Conservation (phyloP, 1,284 basidiomycete genomes). For the Malassezia sp. region DNA sequence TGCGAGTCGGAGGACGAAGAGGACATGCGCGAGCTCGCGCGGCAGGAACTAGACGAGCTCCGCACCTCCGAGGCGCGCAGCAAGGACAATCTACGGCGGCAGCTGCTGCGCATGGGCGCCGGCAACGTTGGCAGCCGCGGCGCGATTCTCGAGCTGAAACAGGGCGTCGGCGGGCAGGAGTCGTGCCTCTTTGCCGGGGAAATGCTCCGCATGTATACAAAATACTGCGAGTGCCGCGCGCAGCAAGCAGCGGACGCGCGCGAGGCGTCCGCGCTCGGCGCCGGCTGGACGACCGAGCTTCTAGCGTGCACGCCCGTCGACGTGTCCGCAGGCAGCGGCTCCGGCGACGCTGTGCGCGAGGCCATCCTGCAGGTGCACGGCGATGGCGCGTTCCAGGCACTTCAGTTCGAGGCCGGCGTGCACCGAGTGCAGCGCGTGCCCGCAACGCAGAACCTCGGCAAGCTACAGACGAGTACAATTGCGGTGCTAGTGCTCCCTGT, state of each 20-base stretch:
- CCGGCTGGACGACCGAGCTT: constrained; percentile 32
- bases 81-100: constrained; percentile 55
- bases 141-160: constrained; percentile 76
- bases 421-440: constrained; percentile 92
- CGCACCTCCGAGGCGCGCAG: constrained; percentile 51
- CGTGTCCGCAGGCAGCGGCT: constrained; percentile 19
- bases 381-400: constrained; percentile 61
- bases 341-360: constrained; percentile 55
- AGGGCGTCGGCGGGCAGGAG: constrained; percentile 86
- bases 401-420: constrained; percentile 86
- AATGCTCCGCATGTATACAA: constrained; percentile 70
- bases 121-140: constrained; percentile 56
- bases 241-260: constrained; percentile 13
- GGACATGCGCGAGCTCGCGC: constrained; percentile 63
- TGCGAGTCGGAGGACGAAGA: constrained; percentile 51
- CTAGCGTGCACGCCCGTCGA: constrained; percentile 33
- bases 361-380: constrained; percentile 73
- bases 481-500: constrained; percentile 52
- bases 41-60: constrained; percentile 58
- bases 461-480: constrained; percentile 86
- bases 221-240: constrained; percentile 47
- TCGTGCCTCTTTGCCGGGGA: constrained; percentile 70
- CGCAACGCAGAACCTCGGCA: constrained; percentile 69
- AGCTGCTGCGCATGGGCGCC: constrained; percentile 61
- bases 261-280: constrained; percentile 47